Base-by-base conservation (phyloP, 495 filamentous ascomycete species). In the Ramalina intermedia region DNA sequence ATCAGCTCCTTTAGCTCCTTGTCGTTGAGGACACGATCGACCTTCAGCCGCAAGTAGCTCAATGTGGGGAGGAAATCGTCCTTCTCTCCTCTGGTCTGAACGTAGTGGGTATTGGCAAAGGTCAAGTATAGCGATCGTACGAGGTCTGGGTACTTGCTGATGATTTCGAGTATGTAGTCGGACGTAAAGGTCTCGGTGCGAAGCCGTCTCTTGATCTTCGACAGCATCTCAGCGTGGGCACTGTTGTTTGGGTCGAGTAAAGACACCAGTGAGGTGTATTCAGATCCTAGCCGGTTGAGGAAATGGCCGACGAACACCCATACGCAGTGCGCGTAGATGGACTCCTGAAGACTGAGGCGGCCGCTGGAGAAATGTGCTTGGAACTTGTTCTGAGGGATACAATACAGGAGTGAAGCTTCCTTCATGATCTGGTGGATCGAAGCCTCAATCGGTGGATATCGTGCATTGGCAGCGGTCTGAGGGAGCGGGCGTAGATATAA, bases 361-460 rank as follows among this genome's bases (percentile, higher is more conserved):
- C 90, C 93, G n/a, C 74, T 78, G 33, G 84, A 82, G 65, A 98
- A 98, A 61, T 94, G 76, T 41, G 71, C 66, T 61, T 95, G 88
- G 63, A 96, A 85, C 61, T 88, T 85, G 70, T 94, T 96, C 65
- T 94, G 91, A 6, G 91, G 91, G 55, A 98, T 83, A 69, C 91
- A 98, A 78, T 96, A 98, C 35, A 98, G 72, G 39, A 98, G 78
- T 11, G 89, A 96, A 41, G 93, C 80, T 64, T 98, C 91, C 74
- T 96, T 96, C 72, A 93, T 94, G 67, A 98, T 94, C 67, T 98
- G 93, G 70, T 96, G 88, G 55, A 98, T 94, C 8, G 89, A 89
- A 39, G 88, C 80, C 61, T 95, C 86, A 49, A 98, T 91, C 1
- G 82, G 81, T 6, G 85, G 85, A 56, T 75, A 77, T 37, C 73